Base-by-base conservation (phyloP, 208 protist species). In the Leishmania gerbilli region DNA sequence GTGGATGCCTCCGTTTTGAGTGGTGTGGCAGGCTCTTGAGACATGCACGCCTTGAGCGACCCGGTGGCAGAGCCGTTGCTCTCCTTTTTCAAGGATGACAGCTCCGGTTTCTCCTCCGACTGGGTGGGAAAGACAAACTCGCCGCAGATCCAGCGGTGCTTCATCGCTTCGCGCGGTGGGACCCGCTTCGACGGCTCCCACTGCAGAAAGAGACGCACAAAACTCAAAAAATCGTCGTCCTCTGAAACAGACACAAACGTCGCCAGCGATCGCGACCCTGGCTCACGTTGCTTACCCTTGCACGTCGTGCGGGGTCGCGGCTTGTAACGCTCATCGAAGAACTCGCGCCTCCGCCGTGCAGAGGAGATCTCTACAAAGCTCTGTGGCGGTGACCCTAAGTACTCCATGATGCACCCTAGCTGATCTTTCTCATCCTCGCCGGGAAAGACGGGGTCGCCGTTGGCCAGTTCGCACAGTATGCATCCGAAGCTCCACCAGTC, bases 401-500 rank as follows among this genome's bases (percentile, higher is more conserved):
- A 93, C 80, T 97, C 88, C 90, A 95, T 94, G n/a, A 98, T 96
- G 77, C 89, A 96, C 19, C 84, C 83, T 27, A 97, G 80, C 72
- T 98, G 94, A 24, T 97, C 95, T 42, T 89, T 88, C 40, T 98
- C 93, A 72, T 92, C 90, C 31, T 98, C 91, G 77, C 95, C 96
- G 4, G 96, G 88, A 77, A 98, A 98, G 49, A 99, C 84, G 27
- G 98, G 95, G 67, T 93, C 86, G 40, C 96, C 97, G n/a, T 96
- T 98, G 74, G 89, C 93, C 31, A 99, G 95, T 82, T 99, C 98
- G 60, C 94, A 97, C 37, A 98, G 76, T 56, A 99, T 97, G 88
- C 96, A 99, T 2, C 93, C 97, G n/a, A 98, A 93, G 77, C 92
- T 97, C 98, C 98, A 99, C 65, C 98, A 89, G 79, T 99, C 97